These are phyloP conservation scores for Mediolabrus comicus DNA, from an alignment of 108 stramenopile genomes.

Conservation along the genomic window DNA sequence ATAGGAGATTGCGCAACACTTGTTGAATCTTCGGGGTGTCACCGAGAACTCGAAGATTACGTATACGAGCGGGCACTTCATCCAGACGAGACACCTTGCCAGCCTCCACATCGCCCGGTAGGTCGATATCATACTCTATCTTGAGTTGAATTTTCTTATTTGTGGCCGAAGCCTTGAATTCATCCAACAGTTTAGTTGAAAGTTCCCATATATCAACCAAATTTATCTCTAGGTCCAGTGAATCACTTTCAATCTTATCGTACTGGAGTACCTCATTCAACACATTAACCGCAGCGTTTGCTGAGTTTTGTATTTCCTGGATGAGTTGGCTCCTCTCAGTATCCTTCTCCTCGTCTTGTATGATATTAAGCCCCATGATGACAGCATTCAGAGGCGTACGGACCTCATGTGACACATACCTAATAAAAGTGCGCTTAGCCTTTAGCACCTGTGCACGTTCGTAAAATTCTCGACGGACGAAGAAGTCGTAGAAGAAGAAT, in stretches of 20 bases:
- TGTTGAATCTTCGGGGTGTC: slow-evolving; percentile 45
- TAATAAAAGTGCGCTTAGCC: slow-evolving; percentile 51
- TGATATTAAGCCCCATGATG: slow-evolving; percentile 48
- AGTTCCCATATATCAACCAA: slow-evolving; percentile 18
- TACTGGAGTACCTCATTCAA: slow-evolving; percentile 53
- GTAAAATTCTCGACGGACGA: slow-evolving; percentile 48
- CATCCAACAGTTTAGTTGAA: slow-evolving; percentile 6
- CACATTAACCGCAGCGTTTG: slow-evolving; percentile 44
- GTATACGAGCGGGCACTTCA: not conserved
- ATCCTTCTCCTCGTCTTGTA: slow-evolving; percentile 28
- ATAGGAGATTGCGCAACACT: slow-evolving; percentile 56
- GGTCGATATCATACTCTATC: slow-evolving; percentile 1
- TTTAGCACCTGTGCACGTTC: slow-evolving; percentile 37
- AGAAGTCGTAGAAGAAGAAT: slow-evolving; percentile 56
- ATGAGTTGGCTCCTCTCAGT: slow-evolving; percentile 2
- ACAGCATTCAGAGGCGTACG: slow-evolving; percentile 56
- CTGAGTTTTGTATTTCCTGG: slow-evolving; percentile 23
- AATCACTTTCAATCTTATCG: slow-evolving; percentile 46
- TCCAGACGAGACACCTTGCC: no score
- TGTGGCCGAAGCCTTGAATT: slow-evolving; percentile 30
- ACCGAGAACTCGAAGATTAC: slow-evolving; percentile 35
- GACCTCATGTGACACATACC: slow-evolving; percentile 60
- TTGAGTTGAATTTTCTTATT: slow-evolving; percentile 22
- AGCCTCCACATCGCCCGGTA: slow-evolving; percentile 1
- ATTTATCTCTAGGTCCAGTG: slow-evolving; percentile 27